Base-by-base conservation (phyloP, 1,139 yeast species). In the Debaryomyces udenii region DNA sequence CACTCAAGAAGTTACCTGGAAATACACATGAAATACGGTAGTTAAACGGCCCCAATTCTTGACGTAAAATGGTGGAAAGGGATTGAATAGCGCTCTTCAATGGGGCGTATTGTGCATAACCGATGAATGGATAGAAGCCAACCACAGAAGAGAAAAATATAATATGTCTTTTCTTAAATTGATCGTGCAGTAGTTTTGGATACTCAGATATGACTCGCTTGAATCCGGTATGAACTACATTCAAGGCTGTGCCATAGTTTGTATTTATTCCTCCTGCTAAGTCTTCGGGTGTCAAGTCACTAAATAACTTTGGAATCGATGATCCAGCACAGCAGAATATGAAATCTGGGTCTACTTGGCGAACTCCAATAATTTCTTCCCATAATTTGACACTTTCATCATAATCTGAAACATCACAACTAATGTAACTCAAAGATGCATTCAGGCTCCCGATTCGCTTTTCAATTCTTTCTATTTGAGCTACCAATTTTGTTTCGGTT, bases 21-120 rank as follows among this genome's bases (percentile, higher is more conserved):
- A 83, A 83, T 0, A 89, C 81, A 52, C 75, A 67, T 2, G 80
- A 68, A 0, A 86, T 78, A 37, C 83, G 66, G 50, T 83, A 81
- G 46, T 83, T 78, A 53, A 80, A 84, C 2, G 85, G 83, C 0
- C 74, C 59, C 43, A 88, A 73, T 59, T 94, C 99, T 52, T 91
- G 97, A 44, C 96, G 79, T 41, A 93, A 64, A 4, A 86, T 72
- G 38, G 85, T 85, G 0, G 91, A 83, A 27, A 94, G 66, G 0
- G 95, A 70, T 51, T 87, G 74, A 9, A 93, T 60, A 0, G 97
- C 96, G 0, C 89, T 82, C 61, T 94, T 94, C 52, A 83, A 64
- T 0, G 99, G 99, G 0, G 93, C 93, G 57, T 94, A 94, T 52
- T 89, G 93, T 0, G 81, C 73, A 59, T 94, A 94, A 0, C 99